These are phyloP conservation scores for Wallacemonas collosoma DNA, from an alignment of 208 protist genomes.

Conservation along the genomic window DNA sequence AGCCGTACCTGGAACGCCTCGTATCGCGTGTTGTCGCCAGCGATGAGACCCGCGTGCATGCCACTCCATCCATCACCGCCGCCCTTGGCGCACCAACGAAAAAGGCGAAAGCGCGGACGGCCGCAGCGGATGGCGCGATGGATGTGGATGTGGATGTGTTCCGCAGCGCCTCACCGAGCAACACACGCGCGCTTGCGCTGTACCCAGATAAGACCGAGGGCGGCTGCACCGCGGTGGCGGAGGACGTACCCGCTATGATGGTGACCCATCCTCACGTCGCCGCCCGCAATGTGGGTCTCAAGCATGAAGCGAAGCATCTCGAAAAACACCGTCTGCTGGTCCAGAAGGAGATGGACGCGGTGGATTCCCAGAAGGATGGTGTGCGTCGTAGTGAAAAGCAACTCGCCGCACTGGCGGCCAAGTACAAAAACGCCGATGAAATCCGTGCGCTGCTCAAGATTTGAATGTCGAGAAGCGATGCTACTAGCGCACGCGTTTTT, in stretches of 20 bases:
- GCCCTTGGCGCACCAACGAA: neutral
- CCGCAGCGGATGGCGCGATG: neutral
- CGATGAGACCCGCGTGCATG: neutral
- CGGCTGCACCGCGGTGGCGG: neutral
- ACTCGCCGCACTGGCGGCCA: constrained; percentile 37
- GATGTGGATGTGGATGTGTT: constrained; percentile 7
- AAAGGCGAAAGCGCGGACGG: neutral
- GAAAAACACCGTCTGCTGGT: constrained; percentile 54
- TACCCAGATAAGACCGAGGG: constrained; percentile 12
- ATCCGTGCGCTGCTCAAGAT: constrained; percentile 37
- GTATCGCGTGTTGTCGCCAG: constrained; percentile 45
- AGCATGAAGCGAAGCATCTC: constrained; percentile 64
- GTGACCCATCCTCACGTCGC: constrained; percentile 67
- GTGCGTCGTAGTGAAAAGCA: constrained; percentile 43
- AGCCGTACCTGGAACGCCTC: constrained; percentile 66
- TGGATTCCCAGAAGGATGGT: constrained; percentile 44
- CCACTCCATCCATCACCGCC: neutral
- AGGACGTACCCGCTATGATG: constrained; percentile 25
- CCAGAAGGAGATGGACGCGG: constrained; percentile 52
- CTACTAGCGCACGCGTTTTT: no score
- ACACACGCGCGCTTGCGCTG: neutral
- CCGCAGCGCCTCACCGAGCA: constrained; percentile 9
- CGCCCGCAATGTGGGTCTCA: constrained; percentile 56
- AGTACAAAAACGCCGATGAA: constrained; percentile 76
- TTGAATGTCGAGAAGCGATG: neutral